Conservation (phyloP, 2,329 filamentous ascomycete genomes). For the Calonectria pseudoturangicola region DNA sequence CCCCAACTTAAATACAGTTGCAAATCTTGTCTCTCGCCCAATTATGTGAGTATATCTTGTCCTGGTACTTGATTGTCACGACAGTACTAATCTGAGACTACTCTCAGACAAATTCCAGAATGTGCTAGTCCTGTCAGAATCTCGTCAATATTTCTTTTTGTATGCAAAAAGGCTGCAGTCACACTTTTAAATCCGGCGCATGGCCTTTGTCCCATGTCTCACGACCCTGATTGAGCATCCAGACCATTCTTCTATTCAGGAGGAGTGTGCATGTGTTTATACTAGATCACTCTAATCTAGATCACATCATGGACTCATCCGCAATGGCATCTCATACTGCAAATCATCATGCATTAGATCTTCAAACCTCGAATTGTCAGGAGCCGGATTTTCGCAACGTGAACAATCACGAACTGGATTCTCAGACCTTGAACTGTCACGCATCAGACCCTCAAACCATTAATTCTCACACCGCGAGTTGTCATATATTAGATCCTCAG, state of each 20-base stretch:
- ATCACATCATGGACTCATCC: neutral
- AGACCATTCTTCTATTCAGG: neutral
- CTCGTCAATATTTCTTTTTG: neutral
- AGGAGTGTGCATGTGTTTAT: neutral
- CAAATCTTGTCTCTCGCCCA: neutral
- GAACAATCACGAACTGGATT: too few species aligned
- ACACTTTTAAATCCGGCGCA: neutral
- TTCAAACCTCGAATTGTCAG: neutral
- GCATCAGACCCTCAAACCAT: too few species aligned
- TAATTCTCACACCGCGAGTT: too few species aligned
- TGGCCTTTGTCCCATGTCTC: neutral
- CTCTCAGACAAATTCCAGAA: neutral
- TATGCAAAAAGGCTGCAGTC: neutral
- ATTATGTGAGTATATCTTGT: neutral
- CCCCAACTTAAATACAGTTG: neutral
- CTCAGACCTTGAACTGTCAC: too few species aligned
- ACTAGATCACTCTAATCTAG: neutral
- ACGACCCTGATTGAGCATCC: neutral
- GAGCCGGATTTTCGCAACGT: too few species aligned
- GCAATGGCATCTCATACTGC: neutral
- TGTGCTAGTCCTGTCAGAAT: neutral
- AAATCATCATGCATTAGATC: neutral
- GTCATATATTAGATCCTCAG: neutral
- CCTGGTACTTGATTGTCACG: neutral
- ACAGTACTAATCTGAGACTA: neutral